A percentile compares a stretch with the other conserved stretches of the same genome.
phyloP scores from a whole-genome alignment of 106 monocot species.

The Gastrodia elata region DNA sequence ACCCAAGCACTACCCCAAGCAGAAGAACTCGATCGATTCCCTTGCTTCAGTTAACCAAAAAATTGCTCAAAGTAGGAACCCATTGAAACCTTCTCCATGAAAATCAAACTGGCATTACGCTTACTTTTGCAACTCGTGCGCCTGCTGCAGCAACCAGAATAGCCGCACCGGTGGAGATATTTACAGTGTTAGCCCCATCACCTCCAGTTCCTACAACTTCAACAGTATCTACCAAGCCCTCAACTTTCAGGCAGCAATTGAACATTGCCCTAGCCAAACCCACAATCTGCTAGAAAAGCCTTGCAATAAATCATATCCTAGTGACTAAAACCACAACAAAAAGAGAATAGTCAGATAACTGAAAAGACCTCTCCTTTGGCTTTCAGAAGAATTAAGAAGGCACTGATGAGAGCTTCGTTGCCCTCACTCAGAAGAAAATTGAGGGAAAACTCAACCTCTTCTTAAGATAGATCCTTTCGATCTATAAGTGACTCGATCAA shows the following conservation, averaged over 20 bases:
- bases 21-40: constrained; percentile 84
- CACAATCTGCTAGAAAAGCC: constrained; percentile 35
- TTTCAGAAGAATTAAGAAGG: constrained; percentile 84
- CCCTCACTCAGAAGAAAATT: constrained; percentile 39
- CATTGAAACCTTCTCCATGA: neutral
- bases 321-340: neutral
- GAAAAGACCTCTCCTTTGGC: constrained; percentile 87
- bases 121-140: constrained; percentile 69
- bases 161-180: constrained; percentile 83
- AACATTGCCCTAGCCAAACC: constrained; percentile 84
- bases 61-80: constrained; percentile 7
- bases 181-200: constrained; percentile 91
- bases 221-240: constrained; percentile 48
- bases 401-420: constrained; percentile 66
- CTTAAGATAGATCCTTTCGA: constrained; percentile 46
- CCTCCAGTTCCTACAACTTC: constrained; percentile 96
- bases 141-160: constrained; percentile 76
- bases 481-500: constrained; percentile 58
- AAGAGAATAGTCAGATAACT: constrained; percentile 17
- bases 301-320: neutral
- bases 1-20: constrained; percentile 94
- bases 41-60: too few species aligned
- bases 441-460: constrained; percentile 56
- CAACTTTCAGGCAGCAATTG: constrained; percentile 40
- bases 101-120: neutral